Evolutionary conservation across 2,329 filamentous ascomycete genomes (phyloP).

Genomic region (Stemphylium lycopersici): DNA sequence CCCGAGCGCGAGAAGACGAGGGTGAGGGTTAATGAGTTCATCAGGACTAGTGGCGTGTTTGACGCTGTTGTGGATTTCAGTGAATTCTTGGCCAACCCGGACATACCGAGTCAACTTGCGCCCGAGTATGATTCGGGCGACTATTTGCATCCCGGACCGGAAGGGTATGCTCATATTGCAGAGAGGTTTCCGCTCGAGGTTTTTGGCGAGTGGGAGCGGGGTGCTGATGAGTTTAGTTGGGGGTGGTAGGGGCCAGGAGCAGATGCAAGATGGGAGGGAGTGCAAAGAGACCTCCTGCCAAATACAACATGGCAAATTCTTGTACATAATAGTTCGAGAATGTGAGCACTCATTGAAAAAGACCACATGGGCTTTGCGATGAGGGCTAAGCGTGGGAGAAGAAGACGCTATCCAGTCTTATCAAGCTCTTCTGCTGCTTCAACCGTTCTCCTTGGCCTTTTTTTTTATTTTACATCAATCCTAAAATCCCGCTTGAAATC

Average conservation of each 20-base stretch:
- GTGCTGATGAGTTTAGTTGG: slow-evolving; percentile 19
- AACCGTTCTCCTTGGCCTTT: too few relatives aligned
- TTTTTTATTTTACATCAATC: too few relatives aligned
- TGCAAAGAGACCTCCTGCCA: too few relatives aligned
- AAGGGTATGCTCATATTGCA: slow-evolving; percentile 66
- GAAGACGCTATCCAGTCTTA: too few relatives aligned
- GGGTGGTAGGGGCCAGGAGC: background rate
- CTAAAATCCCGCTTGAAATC: too few relatives aligned
- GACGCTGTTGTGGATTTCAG: slow-evolving; percentile 70
- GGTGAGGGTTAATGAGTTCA: slow-evolving; percentile 66
- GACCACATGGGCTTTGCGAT: too few relatives aligned
- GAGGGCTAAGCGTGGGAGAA: too few relatives aligned
- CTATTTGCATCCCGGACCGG: slow-evolving; percentile 67
- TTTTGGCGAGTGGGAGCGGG: slow-evolving; percentile 49
- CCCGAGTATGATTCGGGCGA: slow-evolving; percentile 65
- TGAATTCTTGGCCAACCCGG: slow-evolving; percentile 59
- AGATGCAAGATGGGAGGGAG: background rate
- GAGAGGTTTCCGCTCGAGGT: slow-evolving; percentile 63
- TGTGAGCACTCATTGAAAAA: too few relatives aligned
- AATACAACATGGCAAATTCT: too few relatives aligned
- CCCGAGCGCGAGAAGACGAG: slow-evolving; percentile 63
- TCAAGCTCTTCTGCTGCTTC: too few relatives aligned
- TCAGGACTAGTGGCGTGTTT: slow-evolving; percentile 62
- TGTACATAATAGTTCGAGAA: too few relatives aligned
- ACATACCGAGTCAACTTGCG: slow-evolving; percentile 55